Evolutionary conservation across 352 stramenopile species (phyloP), one percentile per base, ranked within the genome.

Genomic region (Pythium apleroticum): DNA sequence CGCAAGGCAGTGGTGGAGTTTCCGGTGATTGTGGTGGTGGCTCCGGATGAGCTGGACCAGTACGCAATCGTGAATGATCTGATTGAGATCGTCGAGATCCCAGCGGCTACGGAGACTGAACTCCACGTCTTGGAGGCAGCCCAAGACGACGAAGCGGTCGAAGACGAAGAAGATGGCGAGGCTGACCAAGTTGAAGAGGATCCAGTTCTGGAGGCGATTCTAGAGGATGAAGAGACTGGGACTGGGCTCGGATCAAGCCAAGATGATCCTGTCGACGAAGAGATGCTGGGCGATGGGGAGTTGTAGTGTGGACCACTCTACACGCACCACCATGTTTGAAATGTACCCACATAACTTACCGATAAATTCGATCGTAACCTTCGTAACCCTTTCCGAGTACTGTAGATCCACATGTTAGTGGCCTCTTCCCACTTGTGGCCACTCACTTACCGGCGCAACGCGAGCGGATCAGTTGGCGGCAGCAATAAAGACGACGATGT

Each of bases 1-100:
- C 84, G 83, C 33, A 92, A 93, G 60, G 77, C 78, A 3, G 60
- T 95, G 10, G 81, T 95, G 8, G 87, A 95, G 63, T 95, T 91
- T 57, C 87, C 87, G 2, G 70, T 93, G 19, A 79, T 93, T 60
- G 76, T 69, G 3, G 81, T 95, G 27, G 80, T 75, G 31, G 66
- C 86, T 2, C 56, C 60, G 4, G 52, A 63, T 4, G 75, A 90
- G 31, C 70, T 80, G 1, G 72, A 77, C 24, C 25, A 88, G 57
- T 95, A 92, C 35, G 70, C 74, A 2, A 59, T 89, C 8, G 83
- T 76, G 15, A 69, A 90, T 41, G 84, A 93, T 55, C 61, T 80
- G 49, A 93, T 95, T 48, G 83, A 93, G 68, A 54, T 78, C 7
- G 53, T 94, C 11, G 63, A 61, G 7, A 28, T 41, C 3, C 22